Conservation (phyloP, 1,284 basidiomycete genomes). For the Pholiota adiposa region DNA sequence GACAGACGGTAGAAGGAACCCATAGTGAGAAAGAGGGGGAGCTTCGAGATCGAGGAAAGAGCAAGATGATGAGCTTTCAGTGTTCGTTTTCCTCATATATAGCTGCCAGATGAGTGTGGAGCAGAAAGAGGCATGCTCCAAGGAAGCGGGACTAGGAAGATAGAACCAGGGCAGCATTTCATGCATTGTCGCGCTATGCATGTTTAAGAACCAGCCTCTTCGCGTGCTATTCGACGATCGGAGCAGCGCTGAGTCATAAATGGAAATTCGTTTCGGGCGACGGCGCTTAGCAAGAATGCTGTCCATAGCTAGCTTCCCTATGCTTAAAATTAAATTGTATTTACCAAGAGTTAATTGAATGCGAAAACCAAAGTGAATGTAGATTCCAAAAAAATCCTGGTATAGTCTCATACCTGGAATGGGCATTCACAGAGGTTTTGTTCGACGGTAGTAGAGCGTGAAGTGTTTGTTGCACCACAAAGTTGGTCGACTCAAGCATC, state of each 20-base stretch:
- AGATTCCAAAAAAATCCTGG: too few species aligned
- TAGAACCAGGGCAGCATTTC: background rate
- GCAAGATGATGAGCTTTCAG: background rate
- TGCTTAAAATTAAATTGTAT: background rate
- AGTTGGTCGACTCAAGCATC: too few species aligned
- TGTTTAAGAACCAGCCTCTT: background rate
- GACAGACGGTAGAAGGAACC: constrained; percentile 2
- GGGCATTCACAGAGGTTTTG: background rate
- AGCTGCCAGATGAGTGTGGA: background rate
- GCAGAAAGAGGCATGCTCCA: constrained; percentile 4
- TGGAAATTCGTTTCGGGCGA: background rate
- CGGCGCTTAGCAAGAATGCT: background rate
- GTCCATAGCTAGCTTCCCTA: background rate
- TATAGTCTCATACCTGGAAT: background rate
- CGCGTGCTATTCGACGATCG: background rate
- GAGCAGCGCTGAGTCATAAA: background rate
- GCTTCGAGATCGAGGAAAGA: background rate
- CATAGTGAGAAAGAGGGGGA: background rate
- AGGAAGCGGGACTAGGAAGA: background rate
- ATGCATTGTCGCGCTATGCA: background rate
- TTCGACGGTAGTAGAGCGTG: background rate
- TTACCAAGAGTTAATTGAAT: too few species aligned
- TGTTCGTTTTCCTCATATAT: background rate
- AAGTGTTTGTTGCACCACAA: background rate
- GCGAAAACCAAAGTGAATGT: too few species aligned